Evolutionary conservation across 495 filamentous ascomycete species (phyloP).

Genomic region (Lophiostoma macrostomum): DNA sequence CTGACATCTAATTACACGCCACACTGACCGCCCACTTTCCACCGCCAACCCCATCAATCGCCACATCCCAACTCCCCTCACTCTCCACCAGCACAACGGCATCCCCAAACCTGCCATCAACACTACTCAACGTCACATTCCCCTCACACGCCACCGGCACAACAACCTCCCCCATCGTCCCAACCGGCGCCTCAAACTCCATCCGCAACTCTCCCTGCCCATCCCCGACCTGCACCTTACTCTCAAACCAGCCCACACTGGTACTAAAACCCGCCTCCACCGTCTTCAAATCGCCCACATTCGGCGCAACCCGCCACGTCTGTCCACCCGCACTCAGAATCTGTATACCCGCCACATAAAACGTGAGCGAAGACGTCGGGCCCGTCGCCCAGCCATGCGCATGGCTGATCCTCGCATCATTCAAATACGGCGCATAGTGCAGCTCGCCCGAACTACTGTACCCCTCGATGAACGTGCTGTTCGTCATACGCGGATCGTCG

Average conservation of each 20-base stretch:
- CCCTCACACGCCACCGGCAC: conserved; percentile 25
- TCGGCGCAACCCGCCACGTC: conserved; percentile 53
- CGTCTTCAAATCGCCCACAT: conserved; percentile 50
- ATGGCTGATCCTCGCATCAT: conserved; percentile 52
- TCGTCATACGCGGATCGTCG: conserved; percentile 58
- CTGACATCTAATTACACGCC: not conserved
- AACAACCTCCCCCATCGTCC: conserved; percentile 46
- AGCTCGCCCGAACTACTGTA: conserved; percentile 55
- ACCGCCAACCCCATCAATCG: not conserved
- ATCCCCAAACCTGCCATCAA: conserved; percentile 33
- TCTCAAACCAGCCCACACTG: conserved; percentile 51
- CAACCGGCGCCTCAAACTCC: conserved; percentile 45
- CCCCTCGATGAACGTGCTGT: conserved; percentile 59
- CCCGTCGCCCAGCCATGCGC: conserved; percentile 62
- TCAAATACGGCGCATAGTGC: conserved; percentile 57
- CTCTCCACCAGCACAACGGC: conserved; percentile 30
- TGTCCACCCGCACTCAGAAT: conserved; percentile 48
- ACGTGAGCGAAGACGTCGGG: conserved; percentile 54
- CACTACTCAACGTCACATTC: conserved; percentile 17
- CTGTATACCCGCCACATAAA: conserved; percentile 54
- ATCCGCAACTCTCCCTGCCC: conserved; percentile 38
- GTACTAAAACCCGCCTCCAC: conserved; percentile 58
- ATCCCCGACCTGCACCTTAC: conserved; percentile 40
- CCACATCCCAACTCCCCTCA: not conserved
- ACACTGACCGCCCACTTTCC: conserved; percentile 5